Evolutionary conservation across 2,329 filamentous ascomycete species (phyloP), one percentile per base, ranked within the genome.

Genomic region (Taxawa tesnikishii): DNA sequence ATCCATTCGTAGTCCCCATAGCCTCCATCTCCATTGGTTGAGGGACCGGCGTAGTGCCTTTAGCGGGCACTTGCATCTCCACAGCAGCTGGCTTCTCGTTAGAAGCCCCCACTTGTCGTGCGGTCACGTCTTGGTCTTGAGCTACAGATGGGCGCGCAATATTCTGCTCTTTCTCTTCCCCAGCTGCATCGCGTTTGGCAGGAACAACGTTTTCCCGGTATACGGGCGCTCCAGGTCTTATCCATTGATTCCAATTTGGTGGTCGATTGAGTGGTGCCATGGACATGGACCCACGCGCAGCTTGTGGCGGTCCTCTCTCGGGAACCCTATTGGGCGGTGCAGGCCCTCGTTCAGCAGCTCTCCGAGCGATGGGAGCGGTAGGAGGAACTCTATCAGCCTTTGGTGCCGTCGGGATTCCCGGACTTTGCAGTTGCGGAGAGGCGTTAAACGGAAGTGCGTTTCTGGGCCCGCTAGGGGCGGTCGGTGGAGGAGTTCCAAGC

Each of bases 141-240:
- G n/a, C n/a, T n/a, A n/a, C n/a, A n/a, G n/a, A n/a, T n/a, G n/a
- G n/a, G n/a, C n/a, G n/a, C n/a, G n/a, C n/a, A n/a, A n/a, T n/a
- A n/a, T n/a, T n/a, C n/a, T 21, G 19, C 7, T 18, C 7, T 23
- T 33, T 62, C 33, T 66, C 62, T 18, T 64, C 61, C 7, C 47
- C 50, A 13, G 53, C 50, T 19, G 51, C 48, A 36, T 67, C 63
- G 17, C 63, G 52, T 41, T 67, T 67, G 0, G 54, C 55, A 9
- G 62, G 62, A 4, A 65, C 43, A 5, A 43, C 12, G 16, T 23
- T 32, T 17, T 38, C 45, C 49, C 28, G 43, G 46, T 35, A 46
- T 41, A 29, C 38, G 28, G 45, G 44, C 5, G 55, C 46, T 18
- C 55, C 58, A 32, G 59, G 59, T 15, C 58, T 48, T 15, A 59